Percentiles rank a stretch among this genome's conserved stretches.
These are phyloP conservation scores for Fraxinus sp. DNA, from an alignment of 305 asterid species.

Conservation along the genomic window DNA sequence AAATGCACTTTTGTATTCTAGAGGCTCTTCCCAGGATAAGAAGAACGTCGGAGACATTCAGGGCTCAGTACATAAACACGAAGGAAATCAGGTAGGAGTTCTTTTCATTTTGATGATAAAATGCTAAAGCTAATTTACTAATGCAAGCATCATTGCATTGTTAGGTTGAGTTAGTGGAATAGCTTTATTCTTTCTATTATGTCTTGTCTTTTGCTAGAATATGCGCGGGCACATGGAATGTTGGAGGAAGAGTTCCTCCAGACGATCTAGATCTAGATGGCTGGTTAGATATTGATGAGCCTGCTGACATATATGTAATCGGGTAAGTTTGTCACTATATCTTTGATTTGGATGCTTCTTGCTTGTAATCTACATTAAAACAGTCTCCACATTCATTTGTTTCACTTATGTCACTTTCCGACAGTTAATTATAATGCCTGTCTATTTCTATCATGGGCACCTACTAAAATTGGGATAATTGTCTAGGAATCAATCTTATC, in stretches of 20 bases:
- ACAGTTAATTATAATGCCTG: not conserved
- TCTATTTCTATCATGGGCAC: not conserved
- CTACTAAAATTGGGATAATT: not conserved
- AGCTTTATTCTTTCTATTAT: slow-evolving; percentile 17
- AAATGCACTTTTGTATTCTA: slow-evolving; percentile 30
- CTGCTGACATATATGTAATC: slow-evolving; percentile 84
- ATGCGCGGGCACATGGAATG: slow-evolving; percentile 78
- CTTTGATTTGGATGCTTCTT: not conserved
- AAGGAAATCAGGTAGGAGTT: slow-evolving; percentile 74
- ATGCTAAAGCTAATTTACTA: not conserved
- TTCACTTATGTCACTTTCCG: not conserved
- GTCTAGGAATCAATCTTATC: not conserved
- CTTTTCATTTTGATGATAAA: slow-evolving; percentile 22
- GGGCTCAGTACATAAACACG: slow-evolving; percentile 78
- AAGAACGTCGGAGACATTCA: slow-evolving; percentile 84
- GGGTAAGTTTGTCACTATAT: slow-evolving; percentile 48
- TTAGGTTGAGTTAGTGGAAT: slow-evolving; percentile 3
- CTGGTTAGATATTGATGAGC: slow-evolving; percentile 69
- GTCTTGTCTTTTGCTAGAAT: slow-evolving; percentile 40
- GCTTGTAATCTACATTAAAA: not conserved
- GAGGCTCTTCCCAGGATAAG: slow-evolving; percentile 64
- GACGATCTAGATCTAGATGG: slow-evolving; percentile 72
- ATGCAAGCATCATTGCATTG: slow-evolving; percentile 10
- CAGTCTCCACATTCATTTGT: not conserved
- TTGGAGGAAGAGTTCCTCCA: slow-evolving; percentile 64